These are phyloP conservation scores for Fusarium sp. DNA, from an alignment of 2,329 filamentous ascomycete genomes.

Conservation along the genomic window DNA sequence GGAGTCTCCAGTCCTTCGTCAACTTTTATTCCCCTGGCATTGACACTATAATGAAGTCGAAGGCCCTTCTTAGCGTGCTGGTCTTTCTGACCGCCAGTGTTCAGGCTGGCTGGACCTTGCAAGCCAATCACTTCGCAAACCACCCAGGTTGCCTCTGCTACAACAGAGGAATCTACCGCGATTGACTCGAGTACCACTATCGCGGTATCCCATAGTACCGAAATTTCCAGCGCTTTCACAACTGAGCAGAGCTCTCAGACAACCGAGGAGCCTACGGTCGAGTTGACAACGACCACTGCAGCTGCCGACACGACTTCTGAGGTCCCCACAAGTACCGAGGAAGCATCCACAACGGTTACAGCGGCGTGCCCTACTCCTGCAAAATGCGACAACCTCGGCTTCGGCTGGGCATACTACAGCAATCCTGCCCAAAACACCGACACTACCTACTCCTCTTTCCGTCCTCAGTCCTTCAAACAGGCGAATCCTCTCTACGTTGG, in stretches of 20 bases:
- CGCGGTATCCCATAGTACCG: not conserved
- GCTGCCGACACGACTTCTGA: not conserved
- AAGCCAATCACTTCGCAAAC: constrained; percentile 3
- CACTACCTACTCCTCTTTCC: constrained; percentile 8
- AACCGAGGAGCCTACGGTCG: not conserved
- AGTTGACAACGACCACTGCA: not conserved
- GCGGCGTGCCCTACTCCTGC: not conserved
- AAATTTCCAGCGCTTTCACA: not conserved
- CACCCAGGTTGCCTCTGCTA: not conserved
- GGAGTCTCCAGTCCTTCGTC: not conserved
- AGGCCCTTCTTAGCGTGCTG: constrained; percentile 1
- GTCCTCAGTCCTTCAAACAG: not conserved
- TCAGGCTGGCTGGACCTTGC: constrained; percentile 8
- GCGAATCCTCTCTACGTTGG: accelerated
- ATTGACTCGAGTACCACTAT: not conserved
- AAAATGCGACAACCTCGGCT: not conserved
- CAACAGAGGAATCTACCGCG: not conserved
- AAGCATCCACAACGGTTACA: not conserved
- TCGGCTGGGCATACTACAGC: constrained; percentile 16
- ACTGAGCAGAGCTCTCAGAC: not conserved
- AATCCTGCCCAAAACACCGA: constrained; percentile 9
- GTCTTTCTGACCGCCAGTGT: not conserved
- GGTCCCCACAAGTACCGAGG: not conserved
- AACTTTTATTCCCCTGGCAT: accelerated
- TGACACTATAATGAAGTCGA: not conserved